phyloP scores from a whole-genome alignment of 2,329 filamentous ascomycete species.

The Alternaria novae-zelandiae region DNA sequence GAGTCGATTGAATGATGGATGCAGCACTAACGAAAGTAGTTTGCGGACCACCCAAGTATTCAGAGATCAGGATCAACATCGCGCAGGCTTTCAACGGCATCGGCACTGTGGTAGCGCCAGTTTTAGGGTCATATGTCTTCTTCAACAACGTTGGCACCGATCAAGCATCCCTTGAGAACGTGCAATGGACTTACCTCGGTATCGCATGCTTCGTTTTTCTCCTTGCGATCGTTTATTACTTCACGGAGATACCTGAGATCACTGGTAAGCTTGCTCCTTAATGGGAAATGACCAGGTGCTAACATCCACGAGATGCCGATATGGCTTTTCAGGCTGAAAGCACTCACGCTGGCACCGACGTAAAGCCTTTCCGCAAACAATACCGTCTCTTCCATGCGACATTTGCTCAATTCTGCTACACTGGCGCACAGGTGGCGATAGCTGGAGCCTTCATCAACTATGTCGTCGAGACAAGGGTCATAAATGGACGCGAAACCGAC shows the following conservation, averaged over 20 bases:
- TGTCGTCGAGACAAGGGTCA: conserved; percentile 55
- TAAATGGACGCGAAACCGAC: conserved; percentile 44
- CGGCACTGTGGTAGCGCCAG: conserved; percentile 64
- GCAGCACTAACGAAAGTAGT: conserved; percentile 30
- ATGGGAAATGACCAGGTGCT: background rate
- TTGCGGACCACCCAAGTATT: conserved; percentile 65
- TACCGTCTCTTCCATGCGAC: conserved; percentile 79
- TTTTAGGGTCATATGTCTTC: conserved; percentile 67
- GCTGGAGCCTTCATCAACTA: conserved; percentile 55
- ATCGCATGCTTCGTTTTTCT: conserved; percentile 66
- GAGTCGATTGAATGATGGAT: background rate
- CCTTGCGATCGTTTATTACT: conserved; percentile 65
- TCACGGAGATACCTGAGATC: conserved; percentile 62
- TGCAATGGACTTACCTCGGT: conserved; percentile 70
- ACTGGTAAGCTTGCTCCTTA: conserved; percentile 44
- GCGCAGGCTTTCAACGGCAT: conserved; percentile 66
- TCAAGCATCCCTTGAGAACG: conserved; percentile 60
- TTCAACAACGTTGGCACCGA: conserved; percentile 62
- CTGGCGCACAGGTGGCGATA: conserved; percentile 71
- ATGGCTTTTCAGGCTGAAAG: conserved; percentile 60
- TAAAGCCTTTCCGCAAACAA: conserved; percentile 63
- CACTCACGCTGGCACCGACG: conserved; percentile 46
- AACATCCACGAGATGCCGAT: conserved; percentile 48
- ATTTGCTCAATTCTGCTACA: conserved; percentile 80
- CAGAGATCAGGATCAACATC: conserved; percentile 65